Conservation (phyloP, 768 basidiomycete species). For the Russula sp. region DNA sequence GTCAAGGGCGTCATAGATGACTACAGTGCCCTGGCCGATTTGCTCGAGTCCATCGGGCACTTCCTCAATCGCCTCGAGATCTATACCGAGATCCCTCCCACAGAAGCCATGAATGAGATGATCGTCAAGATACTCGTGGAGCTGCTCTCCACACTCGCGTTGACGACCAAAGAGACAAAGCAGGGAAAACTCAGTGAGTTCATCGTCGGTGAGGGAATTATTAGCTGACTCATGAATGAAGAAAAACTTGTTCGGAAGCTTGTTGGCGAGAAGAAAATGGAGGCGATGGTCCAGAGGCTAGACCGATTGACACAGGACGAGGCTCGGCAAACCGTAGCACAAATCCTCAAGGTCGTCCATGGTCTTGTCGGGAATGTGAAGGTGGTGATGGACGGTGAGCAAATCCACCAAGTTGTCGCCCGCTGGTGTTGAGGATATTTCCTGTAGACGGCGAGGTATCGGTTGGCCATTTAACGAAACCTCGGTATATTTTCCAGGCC, state of each 20-base stretch:
- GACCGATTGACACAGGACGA: neutral
- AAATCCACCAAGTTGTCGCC: neutral
- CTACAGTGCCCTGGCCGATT: too few species aligned
- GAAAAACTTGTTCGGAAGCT: neutral
- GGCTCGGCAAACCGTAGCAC: neutral
- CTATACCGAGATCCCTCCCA: neutral
- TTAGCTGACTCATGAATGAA: neutral
- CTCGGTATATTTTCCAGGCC: neutral
- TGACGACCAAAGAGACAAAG: neutral
- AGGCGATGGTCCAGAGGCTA: neutral
- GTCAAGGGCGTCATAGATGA: too few species aligned
- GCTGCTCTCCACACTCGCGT: neutral
- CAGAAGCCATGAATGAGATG: neutral
- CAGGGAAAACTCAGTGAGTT: neutral
- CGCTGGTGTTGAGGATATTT: neutral
- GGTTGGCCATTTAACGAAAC: neutral
- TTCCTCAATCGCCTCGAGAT: neutral
- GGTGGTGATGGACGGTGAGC: neutral
- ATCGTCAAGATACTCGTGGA: neutral
- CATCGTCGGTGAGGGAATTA: neutral
- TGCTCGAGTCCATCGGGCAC: too few species aligned
- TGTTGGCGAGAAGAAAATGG: neutral
- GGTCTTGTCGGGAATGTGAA: neutral
- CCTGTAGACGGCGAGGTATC: neutral
- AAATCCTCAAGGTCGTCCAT: neutral